Evolutionary conservation across 768 basidiomycete species (phyloP), one percentile per base, ranked within the genome.

Genomic region (Coprinellus micaceus): DNA sequence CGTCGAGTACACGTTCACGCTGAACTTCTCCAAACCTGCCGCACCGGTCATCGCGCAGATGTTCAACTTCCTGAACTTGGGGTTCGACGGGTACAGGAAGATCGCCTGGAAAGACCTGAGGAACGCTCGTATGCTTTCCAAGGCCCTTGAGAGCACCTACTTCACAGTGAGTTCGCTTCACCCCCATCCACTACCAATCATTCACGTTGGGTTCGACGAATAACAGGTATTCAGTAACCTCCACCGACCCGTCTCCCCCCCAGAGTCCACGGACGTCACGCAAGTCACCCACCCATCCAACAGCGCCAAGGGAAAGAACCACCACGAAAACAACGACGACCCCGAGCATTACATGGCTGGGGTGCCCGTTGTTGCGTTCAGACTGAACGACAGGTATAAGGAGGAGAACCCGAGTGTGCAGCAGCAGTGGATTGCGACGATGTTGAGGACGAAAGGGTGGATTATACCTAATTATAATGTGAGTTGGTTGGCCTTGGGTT

Each of bases 331-430:
- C 26, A 60, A 65, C 26, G 70, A 81, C 56, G 69, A 76, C 45
- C 79, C 82, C 4, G 40, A 37, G 10, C 75, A 77, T 44, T 87
- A 84, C 65, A 58, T 72, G 36, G 70, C 75, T 7, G 82, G 82
- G 10, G 71, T 87, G 1, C 85, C 85, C 6, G 85, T 87, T 24
- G 84, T 86, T 39, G 75, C 83, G 0, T 87, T 86, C 77, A 67
- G 72, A 19, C 65, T 86, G 48, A 78, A 77, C 0, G 81, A 84
- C 59, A 73, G 79, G 48, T 82, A 80, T 64, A 73, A 74, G 60
- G 63, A 72, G 53, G 69, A 81, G 53, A 76, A 83, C 64, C 83
- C 83, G 0, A 67, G 78, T 48, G 72, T 84, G 36, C 69, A 82
- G 63, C 84, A 83, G 62, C 66, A 53, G 12, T 81, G 81, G 78